Evolutionary conservation across 75 land plant genomes (phyloP), one percentile per base, ranked within the genome.

Genomic region (Cupressus sempervirens): DNA sequence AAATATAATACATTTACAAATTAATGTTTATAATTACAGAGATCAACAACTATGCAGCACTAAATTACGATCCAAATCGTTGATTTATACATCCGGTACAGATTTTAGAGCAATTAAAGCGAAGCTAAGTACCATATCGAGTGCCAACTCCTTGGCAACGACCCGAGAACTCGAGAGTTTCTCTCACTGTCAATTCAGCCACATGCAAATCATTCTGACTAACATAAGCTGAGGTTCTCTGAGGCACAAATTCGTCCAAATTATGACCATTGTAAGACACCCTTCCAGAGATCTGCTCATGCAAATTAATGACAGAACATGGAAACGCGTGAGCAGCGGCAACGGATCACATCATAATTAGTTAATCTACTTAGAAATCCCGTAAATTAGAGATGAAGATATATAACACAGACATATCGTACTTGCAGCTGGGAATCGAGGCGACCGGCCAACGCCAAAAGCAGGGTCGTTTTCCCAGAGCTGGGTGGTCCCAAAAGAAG

Each of bases 81-180:
- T 50, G 53, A 50, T 50, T 50, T 50, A 32, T 32, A 30, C 32
- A 72, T 70, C 13, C 7, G 32, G 34, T 30, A 70, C 34, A n/a
- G 9, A 70, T 2, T 23, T 30, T 23, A 30, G 34, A n/a, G 13
- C 29, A n/a, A 70, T 30, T 70, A 30, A 26, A 72, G 29, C 30
- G 29, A 13, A 29, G 35, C 74, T 50, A 1, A 2, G 38, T 84
- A 92, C 93, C 92, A 80, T 88, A 88, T 80, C 91, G 81, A 20
- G 90, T 83, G 12, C 94, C 93, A 29, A 92, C 91, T 56, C 93
- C 93, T 80, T 88, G 91, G 76, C 91, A 90, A 32, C 93, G 89
- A n/a, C 89, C 91, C 52, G 93, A 92, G 84, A 93, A 93, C 15
- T 89, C 90, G 43, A 93, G 81, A 14, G 93, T 92, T 89, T 93